These are phyloP conservation scores for Thalia dealbata DNA, from an alignment of 176 grass and related monocot genomes.

Conservation along the genomic window DNA sequence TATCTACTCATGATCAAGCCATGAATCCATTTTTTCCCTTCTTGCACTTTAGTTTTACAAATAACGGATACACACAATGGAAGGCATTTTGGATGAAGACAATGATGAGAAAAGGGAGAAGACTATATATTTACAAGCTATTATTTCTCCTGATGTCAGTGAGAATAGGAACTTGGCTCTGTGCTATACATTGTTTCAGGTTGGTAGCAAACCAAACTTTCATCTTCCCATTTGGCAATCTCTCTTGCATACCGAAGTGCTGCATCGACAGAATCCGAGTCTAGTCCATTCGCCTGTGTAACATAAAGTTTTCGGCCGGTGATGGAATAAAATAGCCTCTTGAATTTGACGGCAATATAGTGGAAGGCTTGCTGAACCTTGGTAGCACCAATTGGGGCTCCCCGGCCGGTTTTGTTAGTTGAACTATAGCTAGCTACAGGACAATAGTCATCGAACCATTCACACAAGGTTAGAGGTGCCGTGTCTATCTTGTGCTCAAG, in stretches of 20 bases:
- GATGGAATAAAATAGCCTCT: constrained; percentile 57
- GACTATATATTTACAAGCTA: constrained; percentile 12
- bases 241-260: constrained; percentile 54
- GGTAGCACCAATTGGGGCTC: constrained; percentile 28
- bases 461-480: constrained; percentile 47
- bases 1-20: not conserved
- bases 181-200: constrained; percentile 55
- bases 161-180: constrained; percentile 59
- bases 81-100: not conserved
- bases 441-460: constrained; percentile 70
- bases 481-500: constrained; percentile 75
- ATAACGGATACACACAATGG: not conserved
- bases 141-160: constrained; percentile 2
- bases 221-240: constrained; percentile 82
- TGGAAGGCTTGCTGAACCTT: constrained; percentile 56
- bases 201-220: constrained; percentile 37
- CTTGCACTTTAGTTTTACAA: not conserved
- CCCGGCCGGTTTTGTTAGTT: constrained; percentile 3
- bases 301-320: constrained; percentile 57
- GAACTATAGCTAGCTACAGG: constrained; percentile 44
- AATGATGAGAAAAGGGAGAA: not conserved
- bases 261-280: constrained; percentile 40
- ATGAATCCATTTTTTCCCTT: not conserved
- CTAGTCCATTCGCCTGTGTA: constrained; percentile 44
- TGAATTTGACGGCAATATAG: constrained; percentile 70